Evolutionary conservation across 106 monocot genomes (phyloP), one percentile per base, ranked within the genome.

Genomic region (Dioscorea alata): DNA sequence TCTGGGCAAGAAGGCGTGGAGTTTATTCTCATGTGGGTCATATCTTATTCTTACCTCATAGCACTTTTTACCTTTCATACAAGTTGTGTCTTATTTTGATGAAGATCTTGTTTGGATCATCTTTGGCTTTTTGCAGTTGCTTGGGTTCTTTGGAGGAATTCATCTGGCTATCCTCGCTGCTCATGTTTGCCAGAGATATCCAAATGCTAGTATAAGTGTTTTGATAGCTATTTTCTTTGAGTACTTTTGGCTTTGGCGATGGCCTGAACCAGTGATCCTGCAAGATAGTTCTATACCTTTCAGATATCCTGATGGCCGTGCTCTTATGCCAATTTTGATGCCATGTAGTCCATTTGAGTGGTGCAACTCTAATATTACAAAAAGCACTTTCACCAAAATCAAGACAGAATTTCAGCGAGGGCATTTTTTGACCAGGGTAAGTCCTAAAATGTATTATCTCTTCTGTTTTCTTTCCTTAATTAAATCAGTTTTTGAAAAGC

Each of bases 141-240:
- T 78, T 78, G 88, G 84, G 19, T 88, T 80, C 69, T 76, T 81
- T 69, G 81, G 84, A 61, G 88, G 88, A 28, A 78, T 88, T 52
- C 84, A 83, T 70, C 63, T 78, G 75, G 75, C 88, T 57, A 77
- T 88, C 23, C 84, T 88, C 69, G 64, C 81, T 33, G 84, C 88
- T 65, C 64, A 59, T 66, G 78, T 88, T 72, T 88, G 88, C 74
- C 81, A 73, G 64, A 73, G 69, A 73, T 65, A 59, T 48, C 81
- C 78, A 32, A 63, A 69, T 81, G 83, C 81, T 17, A 81, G 83
- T 63, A 19, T 75, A 28, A 81, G 54, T 64, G 21, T 62, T 61
- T 62, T 88, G 8, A 28, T 88, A 24, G 50, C 69, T n/a, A 19
- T 78, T 13, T 88, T 88, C 75, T 88, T 88, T 61, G 72, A 80